Base-by-base conservation (phyloP, 2,329 filamentous ascomycete species). In the Fusarium keratoplasticum region DNA sequence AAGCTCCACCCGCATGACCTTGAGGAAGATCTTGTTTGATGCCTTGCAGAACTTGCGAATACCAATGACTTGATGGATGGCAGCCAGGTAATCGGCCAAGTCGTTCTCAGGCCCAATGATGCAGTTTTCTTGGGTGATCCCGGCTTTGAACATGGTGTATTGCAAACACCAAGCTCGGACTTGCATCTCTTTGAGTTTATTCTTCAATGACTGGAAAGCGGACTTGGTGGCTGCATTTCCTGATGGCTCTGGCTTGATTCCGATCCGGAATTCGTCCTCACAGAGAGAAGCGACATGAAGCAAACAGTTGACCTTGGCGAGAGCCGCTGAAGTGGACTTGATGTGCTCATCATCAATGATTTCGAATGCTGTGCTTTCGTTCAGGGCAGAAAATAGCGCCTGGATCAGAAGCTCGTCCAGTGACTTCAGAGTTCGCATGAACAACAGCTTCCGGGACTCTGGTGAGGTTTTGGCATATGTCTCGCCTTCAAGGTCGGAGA, bases 141-240 rank as follows among this genome's bases (percentile, higher is more conserved):
- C 93, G 71, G 95, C 92, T 79, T 93, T 93, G 50, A 98, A 82
- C 61, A 98, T 84, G 0, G 90, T 89, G 79, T 98, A 99, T 72
- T 96, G 92, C 42, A 98, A 84, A 40, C 94, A 95, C 96, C 96
- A 98, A 13, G 92, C 90, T 36, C 95, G 91, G 4, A 98, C 90
- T 78, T 98, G 93, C 87, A 97, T 93, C 76, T 98, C 95, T 44
- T 95, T 91, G 50, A 98, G 85, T 78, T 92, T 95, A 64, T 89
- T 91, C 66, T 91, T 88, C 8, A 84, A 75, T 2, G 85, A 81
- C 64, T 87, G 85, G 67, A 89, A 90, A 1, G 86, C 87, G 78
- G 90, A 80, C 85, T 90, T 83, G 85, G 83, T 84, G 79, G 89
- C 81, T 3, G 90, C 80, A 84, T 90, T 83, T 86, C 83, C 84